Conservation (phyloP, 1,284 basidiomycete species). For the Gomphus bonarii region DNA sequence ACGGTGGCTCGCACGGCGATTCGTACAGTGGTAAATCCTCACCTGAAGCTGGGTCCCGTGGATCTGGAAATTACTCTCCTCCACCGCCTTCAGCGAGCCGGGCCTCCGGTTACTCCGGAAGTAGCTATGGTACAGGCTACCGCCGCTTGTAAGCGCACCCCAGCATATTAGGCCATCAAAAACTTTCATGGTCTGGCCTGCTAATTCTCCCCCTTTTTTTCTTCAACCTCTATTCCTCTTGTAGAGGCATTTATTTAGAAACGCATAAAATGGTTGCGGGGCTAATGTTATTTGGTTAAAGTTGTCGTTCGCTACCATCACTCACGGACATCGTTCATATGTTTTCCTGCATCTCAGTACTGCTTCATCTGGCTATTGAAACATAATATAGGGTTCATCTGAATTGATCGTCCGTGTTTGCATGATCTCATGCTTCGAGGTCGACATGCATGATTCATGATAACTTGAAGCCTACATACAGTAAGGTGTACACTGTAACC, state of each 20-base stretch:
- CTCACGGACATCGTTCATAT: not conserved
- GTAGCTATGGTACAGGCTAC: constrained; percentile 1
- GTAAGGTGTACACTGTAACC: not conserved
- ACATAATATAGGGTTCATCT: not conserved
- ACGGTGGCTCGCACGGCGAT: not conserved
- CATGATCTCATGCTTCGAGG: not conserved
- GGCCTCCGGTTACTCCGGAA: constrained; percentile 2
- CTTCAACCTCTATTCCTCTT: not conserved
- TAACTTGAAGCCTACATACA: not conserved
- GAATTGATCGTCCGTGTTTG: not conserved
- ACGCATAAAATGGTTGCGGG: not conserved
- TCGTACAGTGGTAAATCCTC: not conserved
- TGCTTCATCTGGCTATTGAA: not conserved
- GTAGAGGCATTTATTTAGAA: not conserved
- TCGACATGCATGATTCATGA: not conserved
- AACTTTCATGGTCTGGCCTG: not conserved
- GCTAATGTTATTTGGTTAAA: not conserved
- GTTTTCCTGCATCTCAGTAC: not conserved
- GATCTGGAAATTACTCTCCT: not conserved
- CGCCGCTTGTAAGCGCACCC: not conserved
- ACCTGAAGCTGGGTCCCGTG: not conserved
- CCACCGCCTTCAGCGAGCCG: not conserved
- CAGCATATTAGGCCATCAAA: not conserved
- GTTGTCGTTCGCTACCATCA: not conserved
- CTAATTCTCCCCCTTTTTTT: not conserved